phyloP scores from a whole-genome alignment of 176 grass and related monocot genomes.

The Saccharum spontaneum region DNA sequence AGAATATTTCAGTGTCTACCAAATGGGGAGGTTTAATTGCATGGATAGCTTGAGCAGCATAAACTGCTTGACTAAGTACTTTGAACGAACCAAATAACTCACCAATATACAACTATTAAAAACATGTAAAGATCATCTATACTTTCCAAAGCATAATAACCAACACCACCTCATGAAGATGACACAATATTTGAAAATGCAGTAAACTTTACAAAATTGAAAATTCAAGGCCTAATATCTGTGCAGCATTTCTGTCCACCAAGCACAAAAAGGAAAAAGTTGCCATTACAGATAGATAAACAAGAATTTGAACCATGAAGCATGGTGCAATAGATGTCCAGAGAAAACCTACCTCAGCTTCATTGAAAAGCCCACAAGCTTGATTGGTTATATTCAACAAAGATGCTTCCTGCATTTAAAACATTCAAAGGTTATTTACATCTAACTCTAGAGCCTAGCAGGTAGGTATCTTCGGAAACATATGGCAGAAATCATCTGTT shows the following conservation, averaged over 20 bases:
- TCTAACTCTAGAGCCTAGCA: not conserved
- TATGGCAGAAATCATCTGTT: not conserved
- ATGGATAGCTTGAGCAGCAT: not conserved
- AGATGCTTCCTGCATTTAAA: constrained; percentile 84
- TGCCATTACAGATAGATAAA: not conserved
- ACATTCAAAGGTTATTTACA: constrained; percentile 23
- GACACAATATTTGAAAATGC: not conserved
- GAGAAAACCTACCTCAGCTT: constrained; percentile 63
- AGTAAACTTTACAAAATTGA: not conserved
- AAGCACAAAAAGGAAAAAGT: not conserved
- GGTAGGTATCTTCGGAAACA: not conserved
- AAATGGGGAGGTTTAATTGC: constrained; percentile 1
- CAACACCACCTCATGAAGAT: not conserved
- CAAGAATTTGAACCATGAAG: not conserved
- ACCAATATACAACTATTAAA: not conserved
- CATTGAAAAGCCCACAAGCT: constrained; percentile 92
- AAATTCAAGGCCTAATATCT: not conserved
- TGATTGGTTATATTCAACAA: constrained; percentile 89
- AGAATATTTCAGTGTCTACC: constrained; percentile 6
- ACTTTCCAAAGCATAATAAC: not conserved
- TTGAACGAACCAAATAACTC: not conserved
- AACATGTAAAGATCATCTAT: constrained; percentile 3
- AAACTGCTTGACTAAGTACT: not conserved
- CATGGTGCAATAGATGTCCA: not conserved
- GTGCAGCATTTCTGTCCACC: not conserved